Evolutionary conservation across 495 filamentous ascomycete genomes (phyloP).

Genomic region (Lineolata rhizophorae): DNA sequence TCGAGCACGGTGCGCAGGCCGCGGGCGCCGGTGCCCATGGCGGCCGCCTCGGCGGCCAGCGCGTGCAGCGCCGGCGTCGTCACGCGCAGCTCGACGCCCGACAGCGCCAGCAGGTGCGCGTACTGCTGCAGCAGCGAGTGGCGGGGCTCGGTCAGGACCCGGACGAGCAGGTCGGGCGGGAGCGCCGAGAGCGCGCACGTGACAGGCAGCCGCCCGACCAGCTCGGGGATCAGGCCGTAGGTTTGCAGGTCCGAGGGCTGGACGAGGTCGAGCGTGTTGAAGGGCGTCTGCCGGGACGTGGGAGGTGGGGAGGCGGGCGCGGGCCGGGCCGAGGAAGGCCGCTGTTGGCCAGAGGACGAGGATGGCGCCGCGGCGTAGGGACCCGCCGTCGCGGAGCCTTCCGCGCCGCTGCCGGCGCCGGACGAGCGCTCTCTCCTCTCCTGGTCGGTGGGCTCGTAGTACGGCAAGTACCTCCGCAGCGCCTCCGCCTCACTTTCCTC

Average conservation of each 20-base stretch:
- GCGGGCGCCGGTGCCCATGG: slow-evolving; percentile 70
- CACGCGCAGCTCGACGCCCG: slow-evolving; percentile 63
- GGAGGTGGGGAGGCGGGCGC: slow-evolving; percentile 8
- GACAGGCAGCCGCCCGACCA: slow-evolving; percentile 78
- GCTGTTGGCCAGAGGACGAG: too few relatives aligned
- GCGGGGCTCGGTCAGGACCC: slow-evolving; percentile 78
- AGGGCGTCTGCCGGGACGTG: slow-evolving; percentile 24
- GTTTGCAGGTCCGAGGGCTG: slow-evolving; percentile 67
- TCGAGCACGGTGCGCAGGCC: slow-evolving; percentile 82
- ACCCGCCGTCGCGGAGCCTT: too few relatives aligned
- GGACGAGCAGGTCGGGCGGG: slow-evolving; percentile 52
- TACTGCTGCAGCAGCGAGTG: slow-evolving; percentile 78
- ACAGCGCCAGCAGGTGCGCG: slow-evolving; percentile 61
- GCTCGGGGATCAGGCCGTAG: slow-evolving; percentile 87
- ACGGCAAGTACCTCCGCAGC: slow-evolving; percentile 50
- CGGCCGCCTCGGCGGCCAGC: slow-evolving; percentile 49
- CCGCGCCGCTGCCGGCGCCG: too few relatives aligned
- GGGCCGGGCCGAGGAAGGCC: too few relatives aligned
- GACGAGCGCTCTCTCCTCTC: too few relatives aligned
- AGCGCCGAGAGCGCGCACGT: slow-evolving; percentile 66
- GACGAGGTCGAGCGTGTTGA: slow-evolving; percentile 64
- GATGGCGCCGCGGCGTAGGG: neutral
- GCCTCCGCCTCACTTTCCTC: too few relatives aligned
- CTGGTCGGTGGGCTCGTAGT: slow-evolving; percentile 25
- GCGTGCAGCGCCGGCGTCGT: slow-evolving; percentile 57